Base-by-base conservation (phyloP, 2,329 filamentous ascomycete species). In the Trichoderma polysporum region DNA sequence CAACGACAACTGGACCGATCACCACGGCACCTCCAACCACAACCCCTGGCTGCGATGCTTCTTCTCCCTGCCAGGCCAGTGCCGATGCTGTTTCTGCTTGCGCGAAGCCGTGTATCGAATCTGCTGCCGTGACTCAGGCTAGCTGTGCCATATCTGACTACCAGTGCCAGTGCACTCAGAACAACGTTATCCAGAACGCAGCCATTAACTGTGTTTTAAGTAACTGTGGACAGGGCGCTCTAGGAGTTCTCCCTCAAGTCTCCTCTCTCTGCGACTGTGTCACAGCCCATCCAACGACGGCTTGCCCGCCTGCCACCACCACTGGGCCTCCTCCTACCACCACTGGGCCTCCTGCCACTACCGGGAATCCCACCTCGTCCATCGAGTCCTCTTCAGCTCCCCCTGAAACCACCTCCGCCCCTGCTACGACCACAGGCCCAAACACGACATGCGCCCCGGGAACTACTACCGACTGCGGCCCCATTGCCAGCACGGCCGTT, bases 401-500 rank as follows among this genome's bases (percentile, higher is more conserved):
- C 1, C n/a, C 61, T 7, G 35, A 29, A 13, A 56, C 61, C 7
- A 27, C 35, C 15, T 56, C 60, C n/a, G 22, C 12, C 6, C 60
- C 49, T 33, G 19, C 19, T 45, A 58, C 54, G 25, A 58, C 57
- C 4, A 72, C 70, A 12, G 71, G 67, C 9, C 69, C 71, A 39
- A 73, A 70, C 58, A 62, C 63, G 4, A 59, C 65, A 13, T 52
- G 59, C 53, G 57, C 9, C 19, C 39, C 69, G 15, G 68, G 65
- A 27, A 45, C 33, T 13, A 67, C 66, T 15, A 33, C 64, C n/a
- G 69, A 76, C 63, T 76, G 74, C 39, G 73, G 69, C 13, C 68
- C 71, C 12, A 69, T 76, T 17, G 73, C 73, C 22, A 71, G 70
- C 10, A 68, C 71, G 29, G 74, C 71, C 10, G 70, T 76, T 25